Evolutionary conservation across 2,329 filamentous ascomycete genomes (phyloP).

Genomic region (Hypoxylon rubiginosum): DNA sequence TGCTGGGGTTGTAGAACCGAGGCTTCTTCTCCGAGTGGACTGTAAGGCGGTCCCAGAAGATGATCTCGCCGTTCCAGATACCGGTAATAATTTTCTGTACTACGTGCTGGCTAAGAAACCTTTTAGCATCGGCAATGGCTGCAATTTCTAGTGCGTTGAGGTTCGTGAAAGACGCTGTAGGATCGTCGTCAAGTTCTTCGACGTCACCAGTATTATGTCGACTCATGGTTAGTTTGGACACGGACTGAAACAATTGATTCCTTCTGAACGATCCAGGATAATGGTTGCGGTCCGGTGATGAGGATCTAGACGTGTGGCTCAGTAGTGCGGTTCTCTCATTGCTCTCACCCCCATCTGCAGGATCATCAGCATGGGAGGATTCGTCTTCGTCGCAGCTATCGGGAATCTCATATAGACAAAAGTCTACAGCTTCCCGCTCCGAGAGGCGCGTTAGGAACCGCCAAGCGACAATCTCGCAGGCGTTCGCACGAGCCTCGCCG

Average conservation of each 20-base stretch:
- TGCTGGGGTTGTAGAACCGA: conserved; percentile 72
- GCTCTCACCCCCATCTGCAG: conserved; percentile 57
- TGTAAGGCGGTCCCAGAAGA: conserved; percentile 78
- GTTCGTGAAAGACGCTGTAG: conserved; percentile 79
- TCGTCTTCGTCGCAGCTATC: conserved; percentile 51
- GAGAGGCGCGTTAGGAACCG: conserved; percentile 79
- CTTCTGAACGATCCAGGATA: conserved; percentile 60
- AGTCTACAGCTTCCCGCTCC: conserved; percentile 80
- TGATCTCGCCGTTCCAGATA: conserved; percentile 80
- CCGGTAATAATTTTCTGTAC: conserved; percentile 80
- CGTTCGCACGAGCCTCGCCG: conserved; percentile 76
- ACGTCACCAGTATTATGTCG: conserved; percentile 57
- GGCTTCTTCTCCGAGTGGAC: conserved; percentile 75
- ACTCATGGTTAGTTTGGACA: conserved; percentile 68
- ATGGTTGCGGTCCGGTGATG: conserved; percentile 37
- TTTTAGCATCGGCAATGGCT: conserved; percentile 77
- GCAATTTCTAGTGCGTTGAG: conserved; percentile 87
- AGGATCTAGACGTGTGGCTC: conserved; percentile 46
- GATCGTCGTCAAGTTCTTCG: conserved; percentile 68
- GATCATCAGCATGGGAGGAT: conserved; percentile 40
- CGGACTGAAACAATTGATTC: conserved; percentile 65
- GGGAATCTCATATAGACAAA: conserved; percentile 80
- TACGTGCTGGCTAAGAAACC: conserved; percentile 76
- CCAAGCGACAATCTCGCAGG: conserved; percentile 86
- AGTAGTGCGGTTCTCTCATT: conserved; percentile 65